Evolutionary conservation across 169 alveolate species (phyloP).

Genomic region (Plasmodium gaboni): DNA sequence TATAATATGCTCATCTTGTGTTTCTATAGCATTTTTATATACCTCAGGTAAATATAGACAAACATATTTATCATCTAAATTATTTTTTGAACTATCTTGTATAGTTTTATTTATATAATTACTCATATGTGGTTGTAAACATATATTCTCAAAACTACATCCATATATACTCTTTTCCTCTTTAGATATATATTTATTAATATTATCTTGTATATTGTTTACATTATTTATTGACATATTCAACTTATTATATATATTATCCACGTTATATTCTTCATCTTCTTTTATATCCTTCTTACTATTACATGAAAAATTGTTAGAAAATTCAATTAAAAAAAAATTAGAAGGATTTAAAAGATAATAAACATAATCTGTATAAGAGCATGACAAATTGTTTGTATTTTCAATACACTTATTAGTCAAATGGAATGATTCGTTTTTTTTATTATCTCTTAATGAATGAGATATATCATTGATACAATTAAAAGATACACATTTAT

Average conservation of each 20-base stretch:
- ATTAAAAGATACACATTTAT: background rate
- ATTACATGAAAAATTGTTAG: background rate
- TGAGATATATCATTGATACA: background rate
- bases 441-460: background rate
- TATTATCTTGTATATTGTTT: background rate
- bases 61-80: constrained; percentile 13
- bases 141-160: background rate
- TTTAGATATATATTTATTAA: no score
- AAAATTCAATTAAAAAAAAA: constrained; percentile 40
- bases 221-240: background rate
- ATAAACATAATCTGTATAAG: constrained; percentile 56
- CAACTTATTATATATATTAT: background rate
- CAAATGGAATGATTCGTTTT: background rate
- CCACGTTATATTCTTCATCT: background rate
- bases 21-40: constrained; percentile 61
- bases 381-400: constrained; percentile 9
- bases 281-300: background rate
- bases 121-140: constrained; percentile 1
- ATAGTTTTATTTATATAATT: constrained; percentile 1
- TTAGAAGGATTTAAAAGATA: constrained; percentile 49
- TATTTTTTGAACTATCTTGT: no score
- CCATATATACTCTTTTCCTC: no score
- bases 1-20: constrained; percentile 23
- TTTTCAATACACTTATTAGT: background rate
- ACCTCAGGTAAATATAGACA: constrained; percentile 69